Evolutionary conservation across 164 flowering plant genomes (phyloP).

Genomic region (Santalum album): DNA sequence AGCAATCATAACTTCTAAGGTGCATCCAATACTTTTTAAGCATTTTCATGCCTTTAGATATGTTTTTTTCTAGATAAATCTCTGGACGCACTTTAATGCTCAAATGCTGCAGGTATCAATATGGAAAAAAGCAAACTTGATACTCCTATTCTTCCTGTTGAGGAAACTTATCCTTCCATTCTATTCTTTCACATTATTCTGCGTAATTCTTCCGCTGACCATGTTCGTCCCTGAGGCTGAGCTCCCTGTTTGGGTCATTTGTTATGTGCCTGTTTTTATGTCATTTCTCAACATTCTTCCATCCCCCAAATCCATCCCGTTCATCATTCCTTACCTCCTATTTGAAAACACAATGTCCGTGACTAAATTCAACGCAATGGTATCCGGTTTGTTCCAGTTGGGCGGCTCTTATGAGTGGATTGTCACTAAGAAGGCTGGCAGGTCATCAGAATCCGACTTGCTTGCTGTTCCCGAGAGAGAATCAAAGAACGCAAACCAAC

Average conservation of each 20-base stretch:
- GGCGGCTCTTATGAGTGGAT: constrained; percentile 91
- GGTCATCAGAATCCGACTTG: constrained; percentile 73
- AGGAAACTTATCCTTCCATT: constrained; percentile 80
- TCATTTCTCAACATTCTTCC: constrained; percentile 82
- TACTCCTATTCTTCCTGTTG: constrained; percentile 62
- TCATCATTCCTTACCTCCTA: constrained; percentile 79
- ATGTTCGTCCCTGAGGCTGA: constrained; percentile 86
- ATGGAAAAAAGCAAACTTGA: constrained; percentile 66
- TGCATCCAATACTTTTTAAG: constrained; percentile 12
- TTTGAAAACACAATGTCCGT: constrained; percentile 94
- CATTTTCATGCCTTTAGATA: background rate
- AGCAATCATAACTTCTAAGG: constrained; percentile 59
- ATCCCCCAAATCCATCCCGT: constrained; percentile 72
- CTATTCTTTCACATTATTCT: constrained; percentile 80
- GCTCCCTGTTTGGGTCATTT: constrained; percentile 71
- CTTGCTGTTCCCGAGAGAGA: constrained; percentile 55
- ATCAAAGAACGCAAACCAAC: constrained; percentile 31
- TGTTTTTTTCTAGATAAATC: background rate
- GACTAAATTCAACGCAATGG: constrained; percentile 88
- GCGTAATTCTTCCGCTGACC: constrained; percentile 71
- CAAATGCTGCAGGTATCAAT: constrained; percentile 41
- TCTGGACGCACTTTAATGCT: background rate
- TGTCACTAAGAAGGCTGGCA: constrained; percentile 80
- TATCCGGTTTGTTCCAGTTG: constrained; percentile 74
- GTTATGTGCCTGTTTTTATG: constrained; percentile 66